phyloP scores from a whole-genome alignment of 2,329 filamentous ascomycete genomes.

The Blastomyces gilchristii region DNA sequence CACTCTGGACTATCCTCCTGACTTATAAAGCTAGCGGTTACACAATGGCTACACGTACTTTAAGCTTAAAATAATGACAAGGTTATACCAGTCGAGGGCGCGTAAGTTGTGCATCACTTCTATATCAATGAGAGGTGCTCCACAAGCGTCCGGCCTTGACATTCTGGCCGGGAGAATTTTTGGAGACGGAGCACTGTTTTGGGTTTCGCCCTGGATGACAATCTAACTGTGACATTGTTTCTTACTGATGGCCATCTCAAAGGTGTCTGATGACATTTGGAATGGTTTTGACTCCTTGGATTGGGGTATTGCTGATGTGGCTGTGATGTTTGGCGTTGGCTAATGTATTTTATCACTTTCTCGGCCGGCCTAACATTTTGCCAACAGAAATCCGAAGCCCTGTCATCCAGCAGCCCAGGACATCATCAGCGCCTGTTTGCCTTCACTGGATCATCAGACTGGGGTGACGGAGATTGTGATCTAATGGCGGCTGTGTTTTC shows the following conservation, averaged over 20 bases:
- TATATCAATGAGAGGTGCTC: not conserved
- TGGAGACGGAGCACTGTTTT: not conserved
- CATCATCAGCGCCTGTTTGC: not conserved
- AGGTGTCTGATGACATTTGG: not conserved
- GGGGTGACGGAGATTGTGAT: not conserved
- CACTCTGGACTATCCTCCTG: too few relatives aligned
- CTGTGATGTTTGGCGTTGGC: not conserved
- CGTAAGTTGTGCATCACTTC: not conserved
- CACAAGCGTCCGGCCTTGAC: not conserved
- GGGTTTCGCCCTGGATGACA: not conserved
- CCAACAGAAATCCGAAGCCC: conserved; percentile 1
- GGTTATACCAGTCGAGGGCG: not conserved
- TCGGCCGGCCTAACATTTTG: not conserved
- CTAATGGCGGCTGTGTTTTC: not conserved
- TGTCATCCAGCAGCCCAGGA: not conserved
- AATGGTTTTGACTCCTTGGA: not conserved
- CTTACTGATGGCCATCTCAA: not conserved
- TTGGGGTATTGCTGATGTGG: not conserved
- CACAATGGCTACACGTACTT: too few relatives aligned
- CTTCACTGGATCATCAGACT: not conserved
- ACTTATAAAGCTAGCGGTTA: not conserved
- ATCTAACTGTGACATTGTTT: not conserved
- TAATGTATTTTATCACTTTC: not conserved
- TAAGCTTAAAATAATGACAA: too few relatives aligned
- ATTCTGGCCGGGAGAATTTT: not conserved